Percentiles rank a stretch among this genome's conserved stretches.
These are phyloP conservation scores for Abrus precatorius DNA, from an alignment of 306 rosid genomes.

Conservation along the genomic window DNA sequence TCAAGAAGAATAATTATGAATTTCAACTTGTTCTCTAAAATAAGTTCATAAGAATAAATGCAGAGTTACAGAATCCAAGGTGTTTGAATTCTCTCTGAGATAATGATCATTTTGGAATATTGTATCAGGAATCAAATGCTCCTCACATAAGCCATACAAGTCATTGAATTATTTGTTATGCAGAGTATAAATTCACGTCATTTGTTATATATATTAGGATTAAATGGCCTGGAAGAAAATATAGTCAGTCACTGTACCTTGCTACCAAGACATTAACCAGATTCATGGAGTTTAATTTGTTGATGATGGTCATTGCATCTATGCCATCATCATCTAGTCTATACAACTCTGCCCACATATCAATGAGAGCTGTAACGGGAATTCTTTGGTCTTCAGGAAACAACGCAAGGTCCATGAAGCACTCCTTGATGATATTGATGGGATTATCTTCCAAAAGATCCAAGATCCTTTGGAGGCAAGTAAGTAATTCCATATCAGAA, in stretches of 20 bases:
- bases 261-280: constrained; percentile 55
- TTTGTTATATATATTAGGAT: constrained; percentile 7
- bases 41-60: not conserved
- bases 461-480: constrained; percentile 55
- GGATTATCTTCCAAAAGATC: constrained; percentile 55
- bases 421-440: constrained; percentile 52
- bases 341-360: constrained; percentile 67
- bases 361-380: constrained; percentile 58
- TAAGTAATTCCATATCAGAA: constrained; percentile 52
- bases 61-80: not conserved
- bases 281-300: constrained; percentile 52
- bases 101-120: not conserved
- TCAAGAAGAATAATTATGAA: not conserved
- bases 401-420: constrained; percentile 79
- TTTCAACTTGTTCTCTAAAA: not conserved
- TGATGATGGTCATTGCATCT: constrained; percentile 49
- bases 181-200: not conserved
- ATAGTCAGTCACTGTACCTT: constrained; percentile 55
- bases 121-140: not conserved
- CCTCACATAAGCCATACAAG: not conserved
- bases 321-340: constrained; percentile 51
- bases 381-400: constrained; percentile 75
- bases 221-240: not conserved
- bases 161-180: constrained; percentile 7
- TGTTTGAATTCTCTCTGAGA: not conserved